Percentiles rank a stretch among this genome's conserved stretches.
Conservation (phyloP, 495 filamentous ascomycete species). For the Aspergillus kassunensis region DNA sequence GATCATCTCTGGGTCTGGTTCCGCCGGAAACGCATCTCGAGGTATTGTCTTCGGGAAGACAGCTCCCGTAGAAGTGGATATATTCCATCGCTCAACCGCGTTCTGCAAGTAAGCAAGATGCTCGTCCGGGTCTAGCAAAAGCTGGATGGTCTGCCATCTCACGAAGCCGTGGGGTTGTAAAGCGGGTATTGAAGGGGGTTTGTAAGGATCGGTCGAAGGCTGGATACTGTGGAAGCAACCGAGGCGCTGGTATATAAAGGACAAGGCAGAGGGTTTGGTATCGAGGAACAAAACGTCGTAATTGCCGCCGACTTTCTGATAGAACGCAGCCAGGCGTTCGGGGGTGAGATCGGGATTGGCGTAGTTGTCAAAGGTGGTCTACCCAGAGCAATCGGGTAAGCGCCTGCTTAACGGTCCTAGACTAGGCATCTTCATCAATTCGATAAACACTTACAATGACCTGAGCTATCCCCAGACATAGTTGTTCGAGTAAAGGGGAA, state of each 20-base stretch:
- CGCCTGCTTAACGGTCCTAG: background rate
- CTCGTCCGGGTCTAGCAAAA: conserved; percentile 81
- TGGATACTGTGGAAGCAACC: conserved; percentile 82
- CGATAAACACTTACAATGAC: conserved; percentile 69
- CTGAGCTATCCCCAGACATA: conserved; percentile 73
- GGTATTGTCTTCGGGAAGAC: conserved; percentile 80
- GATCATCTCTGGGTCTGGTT: conserved; percentile 73
- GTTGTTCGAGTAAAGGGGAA: conserved; percentile 67
- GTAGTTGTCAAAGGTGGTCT: conserved; percentile 60
- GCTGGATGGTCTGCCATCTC: conserved; percentile 90
- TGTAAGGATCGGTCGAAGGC: conserved; percentile 66
- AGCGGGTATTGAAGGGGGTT: conserved; percentile 72
- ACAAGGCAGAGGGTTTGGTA: conserved; percentile 68
- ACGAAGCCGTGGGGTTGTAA: conserved; percentile 81
- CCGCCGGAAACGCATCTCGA: conserved; percentile 65
- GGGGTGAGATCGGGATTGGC: conserved; percentile 67
- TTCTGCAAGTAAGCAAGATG: conserved; percentile 81
- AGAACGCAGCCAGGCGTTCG: conserved; percentile 80
- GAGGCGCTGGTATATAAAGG: conserved; percentile 86
- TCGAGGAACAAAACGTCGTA: conserved; percentile 84
- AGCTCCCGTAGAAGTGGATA: conserved; percentile 68
- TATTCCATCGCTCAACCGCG: conserved; percentile 70
- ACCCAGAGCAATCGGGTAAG: background rate
- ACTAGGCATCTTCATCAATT: background rate
- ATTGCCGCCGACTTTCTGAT: conserved; percentile 81